Evolutionary conservation across 495 filamentous ascomycete genomes (phyloP).

Genomic region (Hypoxylon perforatum): DNA sequence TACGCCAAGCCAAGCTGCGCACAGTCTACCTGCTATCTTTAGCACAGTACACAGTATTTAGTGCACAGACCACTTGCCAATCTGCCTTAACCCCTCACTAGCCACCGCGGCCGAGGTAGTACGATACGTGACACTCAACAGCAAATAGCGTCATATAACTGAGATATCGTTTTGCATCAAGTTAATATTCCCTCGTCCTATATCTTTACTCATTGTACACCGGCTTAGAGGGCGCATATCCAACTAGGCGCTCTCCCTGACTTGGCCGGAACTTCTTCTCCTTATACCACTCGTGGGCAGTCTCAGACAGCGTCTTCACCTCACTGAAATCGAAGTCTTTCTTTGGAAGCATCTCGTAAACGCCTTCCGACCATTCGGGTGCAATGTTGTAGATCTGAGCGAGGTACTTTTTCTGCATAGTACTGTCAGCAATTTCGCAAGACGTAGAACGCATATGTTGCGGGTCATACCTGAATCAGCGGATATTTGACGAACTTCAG

Average conservation of each 20-base stretch:
- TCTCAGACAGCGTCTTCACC: slow-evolving; percentile 51
- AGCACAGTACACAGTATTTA: no score
- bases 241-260: slow-evolving; percentile 25
- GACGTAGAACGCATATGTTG: not conserved
- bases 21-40: no score
- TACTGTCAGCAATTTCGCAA: not conserved
- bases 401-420: slow-evolving; percentile 62
- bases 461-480: slow-evolving; percentile 34
- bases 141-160: no score
- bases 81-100: no score
- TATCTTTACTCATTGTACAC: slow-evolving; percentile 27
- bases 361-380: slow-evolving; percentile 57
- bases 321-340: slow-evolving; percentile 57
- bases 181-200: not conserved
- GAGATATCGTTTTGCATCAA: no score
- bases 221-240: slow-evolving; percentile 27
- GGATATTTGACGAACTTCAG: slow-evolving; percentile 51
- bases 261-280: slow-evolving; percentile 55
- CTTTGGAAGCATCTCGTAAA: slow-evolving; percentile 58
- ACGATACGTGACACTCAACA: no score
- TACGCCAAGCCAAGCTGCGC: no score
- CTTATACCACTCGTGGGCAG: slow-evolving; percentile 53
- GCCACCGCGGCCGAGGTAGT: no score
- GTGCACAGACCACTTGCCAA: no score
- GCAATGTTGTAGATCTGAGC: slow-evolving; percentile 65